Percentiles rank a stretch among this genome's conserved stretches.
phyloP scores from a whole-genome alignment of 148 eudicot genomes.

The Selenicereus undatus region DNA sequence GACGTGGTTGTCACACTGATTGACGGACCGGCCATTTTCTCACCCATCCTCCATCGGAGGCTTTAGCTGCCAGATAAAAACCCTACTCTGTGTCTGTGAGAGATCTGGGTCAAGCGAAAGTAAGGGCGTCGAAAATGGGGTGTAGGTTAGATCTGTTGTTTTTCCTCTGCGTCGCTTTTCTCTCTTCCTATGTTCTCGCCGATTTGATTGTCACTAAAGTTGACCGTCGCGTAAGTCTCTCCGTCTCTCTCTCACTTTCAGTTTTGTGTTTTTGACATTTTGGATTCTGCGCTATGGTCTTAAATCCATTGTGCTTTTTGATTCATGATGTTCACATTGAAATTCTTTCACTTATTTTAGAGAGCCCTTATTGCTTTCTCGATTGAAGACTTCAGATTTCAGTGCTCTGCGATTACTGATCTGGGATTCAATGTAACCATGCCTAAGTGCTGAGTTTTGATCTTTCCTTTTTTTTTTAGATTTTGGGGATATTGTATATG shows the following conservation, averaged over 20 bases:
- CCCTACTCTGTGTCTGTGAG: not conserved
- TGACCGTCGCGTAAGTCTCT: slow-evolving; percentile 72
- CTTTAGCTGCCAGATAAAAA: not conserved
- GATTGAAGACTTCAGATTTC: not conserved
- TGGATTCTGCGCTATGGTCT: not conserved
- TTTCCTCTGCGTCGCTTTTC: slow-evolving; percentile 28
- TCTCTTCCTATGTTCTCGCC: slow-evolving; percentile 44
- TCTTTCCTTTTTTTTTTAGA: not conserved
- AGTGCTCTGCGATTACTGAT: not conserved
- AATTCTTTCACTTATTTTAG: not conserved
- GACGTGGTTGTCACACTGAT: not conserved
- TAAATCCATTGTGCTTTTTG: not conserved
- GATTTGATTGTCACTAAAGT: slow-evolving; percentile 78
- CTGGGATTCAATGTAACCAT: slow-evolving; percentile 4
- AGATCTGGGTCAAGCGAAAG: not conserved
- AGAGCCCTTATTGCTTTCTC: not conserved
- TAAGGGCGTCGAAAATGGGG: not conserved
- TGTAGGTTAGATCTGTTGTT: slow-evolving; percentile 37
- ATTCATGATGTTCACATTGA: not conserved
- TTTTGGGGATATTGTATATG: not conserved
- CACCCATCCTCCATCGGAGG: slow-evolving; percentile 1
- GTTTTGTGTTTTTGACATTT: not conserved
- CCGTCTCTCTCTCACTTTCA: not conserved
- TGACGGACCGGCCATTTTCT: not conserved
- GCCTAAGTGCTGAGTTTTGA: slow-evolving; percentile 5